These are phyloP conservation scores for Lactifluus echinatus DNA, from an alignment of 768 basidiomycete species.

Conservation along the genomic window DNA sequence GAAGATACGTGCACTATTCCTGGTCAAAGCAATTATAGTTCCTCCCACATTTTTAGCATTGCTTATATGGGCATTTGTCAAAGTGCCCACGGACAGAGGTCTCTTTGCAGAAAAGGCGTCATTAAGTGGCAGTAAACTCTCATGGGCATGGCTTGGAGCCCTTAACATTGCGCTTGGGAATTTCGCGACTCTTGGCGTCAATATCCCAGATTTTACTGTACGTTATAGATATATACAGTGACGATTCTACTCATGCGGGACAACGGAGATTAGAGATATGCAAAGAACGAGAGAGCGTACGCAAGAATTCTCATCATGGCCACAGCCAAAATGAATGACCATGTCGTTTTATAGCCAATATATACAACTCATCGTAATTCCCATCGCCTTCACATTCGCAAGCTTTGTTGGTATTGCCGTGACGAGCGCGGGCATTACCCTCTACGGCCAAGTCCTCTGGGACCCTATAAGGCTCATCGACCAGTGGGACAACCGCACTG, in stretches of 20 bases:
- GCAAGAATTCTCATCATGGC: slow-evolving; percentile 19
- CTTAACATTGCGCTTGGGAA: slow-evolving; percentile 71
- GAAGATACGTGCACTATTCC: slow-evolving; percentile 67
- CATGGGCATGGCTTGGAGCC: slow-evolving; percentile 75
- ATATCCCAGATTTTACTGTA: slow-evolving; percentile 80
- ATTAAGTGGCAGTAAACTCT: slow-evolving; percentile 43
- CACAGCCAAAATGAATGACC: not conserved
- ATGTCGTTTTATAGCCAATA: slow-evolving; percentile 43
- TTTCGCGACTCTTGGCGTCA: slow-evolving; percentile 65
- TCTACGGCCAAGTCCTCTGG: slow-evolving; percentile 65
- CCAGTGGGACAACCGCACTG: slow-evolving; percentile 77
- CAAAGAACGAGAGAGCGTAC: slow-evolving; percentile 55
- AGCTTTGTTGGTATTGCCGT: slow-evolving; percentile 78
- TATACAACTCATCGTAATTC: slow-evolving; percentile 68
- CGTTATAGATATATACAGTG: slow-evolving; percentile 1
- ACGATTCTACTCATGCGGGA: not conserved
- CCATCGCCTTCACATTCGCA: slow-evolving; percentile 63
- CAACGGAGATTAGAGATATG: slow-evolving; percentile 48
- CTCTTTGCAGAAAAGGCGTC: slow-evolving; percentile 45
- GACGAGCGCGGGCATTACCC: slow-evolving; percentile 61
- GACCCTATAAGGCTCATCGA: slow-evolving; percentile 71
- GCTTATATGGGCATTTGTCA: slow-evolving; percentile 40
- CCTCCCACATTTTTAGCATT: slow-evolving; percentile 33
- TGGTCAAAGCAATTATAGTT: slow-evolving; percentile 46
- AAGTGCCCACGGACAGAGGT: slow-evolving; percentile 52